Evolutionary conservation across 306 rosid species (phyloP).

Genomic region (Hippophae tibetana): DNA sequence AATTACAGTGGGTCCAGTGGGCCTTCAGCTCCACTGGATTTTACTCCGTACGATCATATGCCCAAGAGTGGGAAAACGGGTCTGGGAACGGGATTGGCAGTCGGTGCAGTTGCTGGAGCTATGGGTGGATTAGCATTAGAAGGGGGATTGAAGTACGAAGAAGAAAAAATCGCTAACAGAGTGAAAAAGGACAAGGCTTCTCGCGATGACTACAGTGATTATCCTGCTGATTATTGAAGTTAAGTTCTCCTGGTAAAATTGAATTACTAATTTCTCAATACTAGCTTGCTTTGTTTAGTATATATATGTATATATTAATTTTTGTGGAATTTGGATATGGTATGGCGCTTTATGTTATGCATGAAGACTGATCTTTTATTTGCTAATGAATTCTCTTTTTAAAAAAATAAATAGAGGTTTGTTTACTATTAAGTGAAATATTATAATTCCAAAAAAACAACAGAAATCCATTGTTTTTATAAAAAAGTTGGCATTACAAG

Average conservation of each 20-base stretch:
- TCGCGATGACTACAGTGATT: constrained; percentile 50
- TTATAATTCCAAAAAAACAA: too few species aligned
- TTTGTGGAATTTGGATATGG: too few species aligned
- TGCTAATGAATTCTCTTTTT: too few species aligned
- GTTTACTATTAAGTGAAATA: too few species aligned
- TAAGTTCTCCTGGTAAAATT: constrained; percentile 10
- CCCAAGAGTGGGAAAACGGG: constrained; percentile 43
- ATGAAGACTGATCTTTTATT: too few species aligned
- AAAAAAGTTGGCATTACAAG: too few species aligned
- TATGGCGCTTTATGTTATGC: too few species aligned
- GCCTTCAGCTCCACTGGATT: constrained; percentile 39
- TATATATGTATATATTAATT: not conserved
- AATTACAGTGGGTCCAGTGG: constrained; percentile 12
- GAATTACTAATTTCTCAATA: not conserved
- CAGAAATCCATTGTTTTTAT: too few species aligned
- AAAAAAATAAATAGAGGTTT: too few species aligned
- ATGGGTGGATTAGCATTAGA: constrained; percentile 62
- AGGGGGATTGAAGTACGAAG: constrained; percentile 60
- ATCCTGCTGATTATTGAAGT: constrained; percentile 25
- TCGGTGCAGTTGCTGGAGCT: constrained; percentile 65
- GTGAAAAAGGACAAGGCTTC: constrained; percentile 38
- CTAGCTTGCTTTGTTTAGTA: not conserved
- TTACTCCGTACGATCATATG: constrained; percentile 61
- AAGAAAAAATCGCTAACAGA: constrained; percentile 52
- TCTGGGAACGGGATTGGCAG: constrained; percentile 54